Percentiles rank a stretch among this genome's conserved stretches.
phyloP scores from a whole-genome alignment of 116 monocot species.

The Cymodocea nodosa region DNA sequence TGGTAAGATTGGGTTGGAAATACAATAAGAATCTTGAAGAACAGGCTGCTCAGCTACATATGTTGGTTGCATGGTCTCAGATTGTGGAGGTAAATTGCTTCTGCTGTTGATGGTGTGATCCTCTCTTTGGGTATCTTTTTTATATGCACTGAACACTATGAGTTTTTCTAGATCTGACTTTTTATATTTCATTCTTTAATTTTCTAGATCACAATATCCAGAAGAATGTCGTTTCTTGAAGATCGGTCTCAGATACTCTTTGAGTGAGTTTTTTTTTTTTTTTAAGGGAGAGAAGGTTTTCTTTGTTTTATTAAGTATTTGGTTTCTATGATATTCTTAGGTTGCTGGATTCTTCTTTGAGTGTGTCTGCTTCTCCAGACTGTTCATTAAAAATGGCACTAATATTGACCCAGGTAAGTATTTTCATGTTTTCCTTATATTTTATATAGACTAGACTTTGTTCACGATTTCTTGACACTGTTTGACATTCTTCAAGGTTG shows the following conservation, averaged over 20 bases:
- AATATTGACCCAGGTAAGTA: conserved; percentile 59
- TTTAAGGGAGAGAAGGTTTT: background rate
- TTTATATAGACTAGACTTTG: background rate
- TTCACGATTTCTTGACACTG: background rate
- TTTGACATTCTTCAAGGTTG: conserved; percentile 36
- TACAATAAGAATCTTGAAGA: conserved; percentile 95
- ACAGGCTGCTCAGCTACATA: conserved; percentile 91
- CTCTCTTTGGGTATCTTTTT: background rate
- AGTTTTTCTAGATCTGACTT: too few species aligned
- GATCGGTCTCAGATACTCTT: conserved; percentile 73
- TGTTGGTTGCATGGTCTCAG: conserved; percentile 92
- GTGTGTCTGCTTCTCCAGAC: conserved; percentile 73
- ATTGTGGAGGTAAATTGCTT: conserved; percentile 55
- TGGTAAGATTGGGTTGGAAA: conserved; percentile 86
- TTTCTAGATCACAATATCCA: conserved; percentile 72
- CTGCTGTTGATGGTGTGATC: background rate
- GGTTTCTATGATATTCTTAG: conserved; percentile 18
- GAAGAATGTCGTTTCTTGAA: conserved; percentile 69
- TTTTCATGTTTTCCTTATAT: background rate
- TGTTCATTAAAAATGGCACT: conserved; percentile 90
- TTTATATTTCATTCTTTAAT: background rate
- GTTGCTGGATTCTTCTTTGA: conserved; percentile 76
- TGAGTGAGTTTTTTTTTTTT: conserved; percentile 45
- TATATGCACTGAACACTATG: background rate
- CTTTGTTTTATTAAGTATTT: background rate